These are phyloP conservation scores for Adansonia grandidieri DNA, from an alignment of 441 rosid species.

Conservation along the genomic window DNA sequence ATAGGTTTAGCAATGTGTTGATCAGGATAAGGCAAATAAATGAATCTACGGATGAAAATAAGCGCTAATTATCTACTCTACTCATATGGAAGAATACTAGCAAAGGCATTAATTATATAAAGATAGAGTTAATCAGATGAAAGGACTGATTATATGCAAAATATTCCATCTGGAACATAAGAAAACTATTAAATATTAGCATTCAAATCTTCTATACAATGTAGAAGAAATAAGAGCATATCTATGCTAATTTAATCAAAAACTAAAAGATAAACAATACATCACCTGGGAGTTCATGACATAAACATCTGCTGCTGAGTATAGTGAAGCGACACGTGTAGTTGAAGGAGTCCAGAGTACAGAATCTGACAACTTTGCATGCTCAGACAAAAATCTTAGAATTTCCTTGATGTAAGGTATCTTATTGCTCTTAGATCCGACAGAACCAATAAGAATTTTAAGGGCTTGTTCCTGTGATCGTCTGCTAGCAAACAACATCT, in stretches of 20 bases:
- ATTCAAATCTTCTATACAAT: background rate
- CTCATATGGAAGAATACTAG: background rate
- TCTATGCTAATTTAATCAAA: constrained; percentile 1
- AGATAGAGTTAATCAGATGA: constrained; percentile 3
- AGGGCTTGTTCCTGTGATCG: constrained; percentile 47
- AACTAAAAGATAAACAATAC: constrained; percentile 2
- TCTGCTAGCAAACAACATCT: constrained; percentile 39
- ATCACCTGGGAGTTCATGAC: constrained; percentile 92
- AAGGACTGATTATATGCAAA: constrained; percentile 8
- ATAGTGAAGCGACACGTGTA: constrained; percentile 84
- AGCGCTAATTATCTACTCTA: background rate
- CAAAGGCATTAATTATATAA: background rate
- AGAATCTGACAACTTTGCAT: constrained; percentile 67
- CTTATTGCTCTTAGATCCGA: constrained; percentile 97
- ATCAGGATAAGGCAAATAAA: constrained; percentile 16
- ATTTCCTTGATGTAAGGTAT: constrained; percentile 76
- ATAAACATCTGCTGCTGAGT: constrained; percentile 94
- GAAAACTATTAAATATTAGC: background rate
- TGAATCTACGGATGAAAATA: background rate
- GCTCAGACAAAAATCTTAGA: constrained; percentile 56
- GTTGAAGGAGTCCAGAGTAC: constrained; percentile 86
- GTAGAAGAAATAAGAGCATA: background rate
- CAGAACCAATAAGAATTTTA: constrained; percentile 91
- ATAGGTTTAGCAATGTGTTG: background rate
- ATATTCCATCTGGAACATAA: background rate